Evolutionary conservation across 169 alveolate species (phyloP), one percentile per base, ranked within the genome.

Genomic region (Eimeria falciformis): DNA sequence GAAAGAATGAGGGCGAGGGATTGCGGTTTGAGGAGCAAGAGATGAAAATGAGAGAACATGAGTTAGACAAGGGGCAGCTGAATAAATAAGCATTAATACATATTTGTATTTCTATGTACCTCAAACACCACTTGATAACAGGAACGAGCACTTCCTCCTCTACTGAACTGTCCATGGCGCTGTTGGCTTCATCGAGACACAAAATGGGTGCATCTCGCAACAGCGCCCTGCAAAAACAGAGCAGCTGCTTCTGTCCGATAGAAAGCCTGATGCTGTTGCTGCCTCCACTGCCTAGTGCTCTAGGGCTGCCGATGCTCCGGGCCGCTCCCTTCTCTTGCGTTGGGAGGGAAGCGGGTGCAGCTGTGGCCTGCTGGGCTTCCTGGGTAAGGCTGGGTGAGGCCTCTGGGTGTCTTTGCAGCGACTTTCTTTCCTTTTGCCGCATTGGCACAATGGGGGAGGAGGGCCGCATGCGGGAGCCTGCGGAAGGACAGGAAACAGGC

Each of bases 181-280:
- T 29, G 78, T 37, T 55, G 21, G 97, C 98, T 92, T 96, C 97
- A 65, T 96, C 97, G 46, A 96, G 66, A 12, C 95, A 92, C 75
- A 96, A 93, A 73, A 97, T 95, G 62, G 95, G 96, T 40, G 94
- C 95, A 65, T 92, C 94, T 81, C 95, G 91, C 47, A 96, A 91
- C 62, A 97, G 75, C 14, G 97, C 97, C 93, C 98, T 95, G 0
- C 97, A 96, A 29, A 96, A 87, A 78, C 98, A 96, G 29, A 96
- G 91, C 65, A 96, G 94, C 93, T 96, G 96, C 82, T 95, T 96
- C 93, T 96, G 96, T 1, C 98, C 98, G 43, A 94, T 94, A 69
- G 97, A 94, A 71, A 96, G 89, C 40, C 50, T 92, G 43, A 75
- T 75, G 40, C 66, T 75, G 27, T 29, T 43, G 50, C 79, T 68